Evolutionary conservation across 164 flowering plant genomes (phyloP), one percentile per base, ranked within the genome.

Genomic region (Houttuynia cordata): DNA sequence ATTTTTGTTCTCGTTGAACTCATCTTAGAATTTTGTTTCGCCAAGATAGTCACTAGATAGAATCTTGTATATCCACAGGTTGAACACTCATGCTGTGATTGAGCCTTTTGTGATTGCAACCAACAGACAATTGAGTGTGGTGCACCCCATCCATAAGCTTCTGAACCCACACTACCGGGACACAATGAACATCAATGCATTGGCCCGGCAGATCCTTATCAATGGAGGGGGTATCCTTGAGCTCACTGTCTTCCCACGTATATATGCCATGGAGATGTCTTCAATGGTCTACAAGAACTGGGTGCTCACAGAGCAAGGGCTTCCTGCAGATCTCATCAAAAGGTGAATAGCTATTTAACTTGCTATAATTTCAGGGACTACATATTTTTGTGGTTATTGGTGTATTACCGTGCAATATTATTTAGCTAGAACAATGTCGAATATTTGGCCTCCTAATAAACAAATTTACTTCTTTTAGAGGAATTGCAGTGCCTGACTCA

Each of bases 91-190:
- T 57, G 83, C 85, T 0, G 78, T 70, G 0, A 53, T 83, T 7
- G 93, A 88, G 64, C 91, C 96, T 17, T 79, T 86, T 67, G 64
- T 86, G 41, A 84, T 88, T 15, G 88, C 89, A 14, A 75, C 87
- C 0, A 79, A 78, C 53, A 77, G 93, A 69, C 91, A 84, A 21
- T 62, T 88, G 45, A 88, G 96, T 59, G 73, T 59, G 56, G 78
- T 88, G 76, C 96, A 88, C 60, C 96, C 93, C 0, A 65, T 88
- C 12, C 72, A 84, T 59, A 64, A 69, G 67, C 75, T 88, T 4
- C 54, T 88, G 21, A 65, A 80, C 50, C 93, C 93, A 40, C 93
- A 84, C 63, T 82, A 86, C 68, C 75, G 74, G 37, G 85, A 86
- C 66, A 88, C 96, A 55, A 79, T 88, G 84, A 70, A 81, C 45